Conservation (phyloP, 2,329 filamentous ascomycete genomes). For the Aspergillus ochraceoroseus region DNA sequence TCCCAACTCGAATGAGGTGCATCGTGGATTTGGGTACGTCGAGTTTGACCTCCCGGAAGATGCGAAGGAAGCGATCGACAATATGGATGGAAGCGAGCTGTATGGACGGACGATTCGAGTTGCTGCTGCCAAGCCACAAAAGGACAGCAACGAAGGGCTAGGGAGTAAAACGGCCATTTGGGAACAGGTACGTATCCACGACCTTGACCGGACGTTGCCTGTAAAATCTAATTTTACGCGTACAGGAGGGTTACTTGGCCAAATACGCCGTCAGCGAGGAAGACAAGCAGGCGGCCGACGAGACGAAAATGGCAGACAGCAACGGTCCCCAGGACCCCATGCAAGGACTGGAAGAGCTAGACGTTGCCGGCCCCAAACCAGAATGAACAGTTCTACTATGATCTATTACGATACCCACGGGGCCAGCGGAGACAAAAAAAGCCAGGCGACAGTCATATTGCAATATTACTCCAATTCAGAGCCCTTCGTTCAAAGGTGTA, state of each 20-base stretch:
- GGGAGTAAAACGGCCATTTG: slow-evolving; percentile 92
- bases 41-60: slow-evolving; percentile 85
- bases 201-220: neutral
- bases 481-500: slow-evolving; percentile 29
- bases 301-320: slow-evolving; percentile 49
- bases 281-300: slow-evolving; percentile 60
- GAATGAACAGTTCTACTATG: slow-evolving; percentile 49
- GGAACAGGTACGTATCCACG: slow-evolving; percentile 70
- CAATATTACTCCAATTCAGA: slow-evolving; percentile 27
- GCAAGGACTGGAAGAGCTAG: slow-evolving; percentile 88
- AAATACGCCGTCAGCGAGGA: slow-evolving; percentile 82
- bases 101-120: slow-evolving; percentile 91
- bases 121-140: slow-evolving; percentile 83
- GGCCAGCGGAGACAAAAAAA: slow-evolving; percentile 16
- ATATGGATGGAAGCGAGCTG: slow-evolving; percentile 96
- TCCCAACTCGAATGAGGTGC: slow-evolving; percentile 69
- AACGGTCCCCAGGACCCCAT: slow-evolving; percentile 72
- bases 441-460: slow-evolving; percentile 28
- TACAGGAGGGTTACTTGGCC: slow-evolving; percentile 85
- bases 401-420: slow-evolving; percentile 19
- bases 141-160: slow-evolving; percentile 78
- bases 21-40: slow-evolving; percentile 93
- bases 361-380: slow-evolving; percentile 86
- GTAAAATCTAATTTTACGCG: slow-evolving; percentile 24
- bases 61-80: slow-evolving; percentile 92